Base-by-base conservation (phyloP, 495 filamentous ascomycete species). In the Penicillium malachiteum region DNA sequence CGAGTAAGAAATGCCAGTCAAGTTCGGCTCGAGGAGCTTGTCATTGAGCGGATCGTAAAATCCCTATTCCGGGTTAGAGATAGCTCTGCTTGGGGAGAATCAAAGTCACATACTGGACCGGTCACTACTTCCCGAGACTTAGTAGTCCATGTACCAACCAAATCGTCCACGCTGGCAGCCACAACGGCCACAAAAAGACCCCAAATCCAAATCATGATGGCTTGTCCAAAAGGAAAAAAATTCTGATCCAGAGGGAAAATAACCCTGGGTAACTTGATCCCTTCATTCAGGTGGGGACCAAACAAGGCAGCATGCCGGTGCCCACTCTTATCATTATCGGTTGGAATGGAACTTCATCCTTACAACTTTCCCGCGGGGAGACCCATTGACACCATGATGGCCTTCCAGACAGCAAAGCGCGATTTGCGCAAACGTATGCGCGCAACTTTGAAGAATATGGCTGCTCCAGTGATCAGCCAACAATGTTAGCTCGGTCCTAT, bases 1-100 rank as follows among this genome's bases (percentile, higher is more conserved):
- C 7, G 89, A 91, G 68, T 89, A 92, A 0, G 89, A 91, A 63
- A 89, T 87, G n/a, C 89, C 89, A 1, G 89, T 85, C 56, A 84
- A 75, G 16, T 76, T 69, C 1, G 89, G 89, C 64, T 92, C 89
- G 58, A 84, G 79, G 41, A 92, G 77, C 48, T 71, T 72, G 56
- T 91, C 89, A 40, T 84, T 81, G 41, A 84, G 74, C 16, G 87
- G 84, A 65, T 92, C 82, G 59, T 90, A 91, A 69, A 91, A 91
- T 59, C 79, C 81, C 88, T 92, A 31, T 45, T 7, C 9, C 4
- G 9, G 17, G 30, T 58, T 31, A 64, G 53, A 45, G 33, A 5
- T 48, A 10, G 34, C 39, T 44, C 3, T 26, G 1, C 4, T 26
- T 26, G 21, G 21, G 44, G 33, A 12, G n/a, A 53, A 46, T 16